A percentile compares a stretch with the other conserved stretches of the same genome.
Evolutionary conservation across 148 eudicot genomes (phyloP).

Genomic region (Rhododendron ferrugineum): DNA sequence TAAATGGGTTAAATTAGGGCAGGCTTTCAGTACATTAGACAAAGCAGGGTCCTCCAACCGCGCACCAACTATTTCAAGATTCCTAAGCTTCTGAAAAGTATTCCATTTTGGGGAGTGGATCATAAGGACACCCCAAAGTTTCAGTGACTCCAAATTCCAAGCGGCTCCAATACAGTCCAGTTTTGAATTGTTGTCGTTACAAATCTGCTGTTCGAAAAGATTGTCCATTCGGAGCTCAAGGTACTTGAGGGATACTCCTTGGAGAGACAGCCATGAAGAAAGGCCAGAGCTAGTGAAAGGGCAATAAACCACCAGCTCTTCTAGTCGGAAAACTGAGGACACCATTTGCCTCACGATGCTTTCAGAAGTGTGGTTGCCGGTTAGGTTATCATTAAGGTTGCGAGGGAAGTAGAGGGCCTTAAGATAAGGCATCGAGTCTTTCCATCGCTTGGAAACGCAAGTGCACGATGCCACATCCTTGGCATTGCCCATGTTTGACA

Average conservation of each 20-base stretch:
- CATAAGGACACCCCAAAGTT: constrained; percentile 91
- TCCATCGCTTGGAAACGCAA: constrained; percentile 78
- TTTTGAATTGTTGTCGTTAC: constrained; percentile 34
- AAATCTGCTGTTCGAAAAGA: constrained; percentile 33
- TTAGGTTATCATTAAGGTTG: constrained; percentile 52
- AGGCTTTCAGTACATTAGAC: constrained; percentile 51
- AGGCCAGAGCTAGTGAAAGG: constrained; percentile 69
- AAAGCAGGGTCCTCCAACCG: constrained; percentile 63
- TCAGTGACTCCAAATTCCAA: constrained; percentile 59
- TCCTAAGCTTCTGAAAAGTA: constrained; percentile 45
- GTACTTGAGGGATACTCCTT: constrained; percentile 41
- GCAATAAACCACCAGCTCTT: constrained; percentile 90
- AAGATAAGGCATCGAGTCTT: constrained; percentile 63
- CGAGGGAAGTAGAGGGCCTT: constrained; percentile 74
- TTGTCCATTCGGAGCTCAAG: constrained; percentile 85
- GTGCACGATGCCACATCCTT: constrained; percentile 75
- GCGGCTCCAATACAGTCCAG: constrained; percentile 64
- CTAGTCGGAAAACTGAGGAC: constrained; percentile 40
- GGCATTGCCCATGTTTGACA: constrained; percentile 67
- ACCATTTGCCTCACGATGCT: constrained; percentile 44
- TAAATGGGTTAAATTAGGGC: constrained; percentile 67
- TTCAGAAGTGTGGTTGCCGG: constrained; percentile 39
- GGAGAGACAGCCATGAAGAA: constrained; percentile 52
- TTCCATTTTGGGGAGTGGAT: constrained; percentile 69
- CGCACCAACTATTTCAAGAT: constrained; percentile 84